Evolutionary conservation across 805 yeast species (phyloP), one percentile per base, ranked within the genome.

Genomic region (Hermanozyma aechmeae): DNA sequence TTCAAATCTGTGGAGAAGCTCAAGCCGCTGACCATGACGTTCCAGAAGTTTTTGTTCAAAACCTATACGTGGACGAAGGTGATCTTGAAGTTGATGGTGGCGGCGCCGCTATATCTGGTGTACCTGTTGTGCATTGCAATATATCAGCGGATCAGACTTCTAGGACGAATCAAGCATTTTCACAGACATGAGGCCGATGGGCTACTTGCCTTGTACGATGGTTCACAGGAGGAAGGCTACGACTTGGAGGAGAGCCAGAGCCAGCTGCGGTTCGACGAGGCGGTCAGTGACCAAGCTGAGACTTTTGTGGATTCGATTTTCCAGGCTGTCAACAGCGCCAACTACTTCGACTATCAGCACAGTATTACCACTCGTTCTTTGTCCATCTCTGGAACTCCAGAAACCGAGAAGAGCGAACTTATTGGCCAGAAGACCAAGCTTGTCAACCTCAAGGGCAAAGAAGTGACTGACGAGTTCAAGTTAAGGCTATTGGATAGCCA

Each of bases 211-310:
- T 40, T 60, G 13, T 56, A 58, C 34, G 46, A 52, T n/a, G 19
- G 16, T 15, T 15, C 18, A 16, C 15, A 8, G 26, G 27, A 31
- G 6, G 35, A 26, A 6, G 16, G 31, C 2, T 25, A 32, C 7
- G 19, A n/a, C n/a, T n/a, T n/a, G n/a, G n/a, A n/a, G n/a, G n/a
- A n/a, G n/a, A n/a, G n/a, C n/a, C n/a, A n/a, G n/a, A n/a, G n/a
- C n/a, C n/a, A n/a, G n/a, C n/a, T n/a, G n/a, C n/a, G n/a, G n/a
- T n/a, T n/a, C n/a, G n/a, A n/a, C n/a, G n/a, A n/a, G n/a, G n/a
- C n/a, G n/a, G n/a, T n/a, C n/a, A n/a, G 67, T 17, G 82, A 76
- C 38, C 75, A 71, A 33, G 73, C 79, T 11, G 86, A 79, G 35
- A 66, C 56, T 15, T 65, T 79, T 31, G 68, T 81, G 39, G 85